Base-by-base conservation (phyloP, 2,329 filamentous ascomycete genomes). In the Aspergillus caelatus region DNA sequence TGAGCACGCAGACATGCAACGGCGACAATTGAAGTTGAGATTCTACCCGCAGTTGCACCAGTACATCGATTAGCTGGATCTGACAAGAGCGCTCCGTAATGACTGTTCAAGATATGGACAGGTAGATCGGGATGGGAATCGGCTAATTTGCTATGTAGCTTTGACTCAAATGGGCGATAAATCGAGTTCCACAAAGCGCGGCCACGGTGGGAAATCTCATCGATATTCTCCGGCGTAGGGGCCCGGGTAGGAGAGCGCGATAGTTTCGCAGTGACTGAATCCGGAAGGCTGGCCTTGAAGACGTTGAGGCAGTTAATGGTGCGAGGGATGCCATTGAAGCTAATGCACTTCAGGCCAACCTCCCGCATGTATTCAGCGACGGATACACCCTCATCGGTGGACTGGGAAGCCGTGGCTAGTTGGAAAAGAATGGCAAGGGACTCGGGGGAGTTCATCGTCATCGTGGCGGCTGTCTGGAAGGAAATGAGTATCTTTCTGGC, bases 371-470 rank as follows among this genome's bases (percentile, higher is more conserved):
- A 67, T 64, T 80, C 79, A 36, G 78, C 78, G 19, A 73, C 70
- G 21, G 71, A 71, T 45, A 78, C 58, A 39, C 67, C 69, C 26
- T 74, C 68, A 1, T 72, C 63, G 14, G 69, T 34, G 2, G 73
- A 65, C n/a, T 70, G 68, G 9, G 71, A 63, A 12, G 72, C 66
- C 4, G 77, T 75, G 9, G 77, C 80, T 23, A 81, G 71, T 54
- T 83, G 72, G 78, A 88, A 89, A 14, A 94, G 84, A 26, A 85
- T 78, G 4, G 86, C 79, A 68, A 94, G 86, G 3, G 91, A 90
- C 62, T 91, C 89, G 28, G 92, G 92, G 1, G 91, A 93, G 81
- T 96, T 95, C 82, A 95, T 88, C 1, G 92, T 95, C 80, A 94
- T 91, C 1, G 91, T 93, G 21, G 92, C 89, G 36, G 92, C 92